These are phyloP conservation scores for Phytophthora cajani DNA, from an alignment of 352 stramenopile species.

Conservation along the genomic window DNA sequence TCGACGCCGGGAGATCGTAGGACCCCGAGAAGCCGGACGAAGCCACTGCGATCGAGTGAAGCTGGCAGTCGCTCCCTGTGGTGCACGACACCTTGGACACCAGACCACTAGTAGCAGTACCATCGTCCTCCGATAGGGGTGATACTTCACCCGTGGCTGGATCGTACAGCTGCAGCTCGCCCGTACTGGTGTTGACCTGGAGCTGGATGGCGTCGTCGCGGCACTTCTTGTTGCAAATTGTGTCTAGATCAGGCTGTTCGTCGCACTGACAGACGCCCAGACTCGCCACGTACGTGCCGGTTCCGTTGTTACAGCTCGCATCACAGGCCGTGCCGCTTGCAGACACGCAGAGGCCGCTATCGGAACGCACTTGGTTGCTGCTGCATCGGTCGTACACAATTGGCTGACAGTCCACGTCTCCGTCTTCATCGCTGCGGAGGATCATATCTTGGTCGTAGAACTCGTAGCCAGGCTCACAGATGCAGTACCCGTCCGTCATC, in stretches of 20 bases:
- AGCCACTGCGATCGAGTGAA: conserved; percentile 61
- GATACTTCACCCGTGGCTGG: conserved; percentile 40
- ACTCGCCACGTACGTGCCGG: conserved; percentile 76
- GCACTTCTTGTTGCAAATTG: conserved; percentile 84
- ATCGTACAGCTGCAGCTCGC: conserved; percentile 69
- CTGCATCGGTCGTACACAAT: conserved; percentile 91
- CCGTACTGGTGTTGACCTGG: conserved; percentile 63
- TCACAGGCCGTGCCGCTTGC: conserved; percentile 51
- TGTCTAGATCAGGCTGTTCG: conserved; percentile 71
- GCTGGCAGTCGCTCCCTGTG: conserved; percentile 44
- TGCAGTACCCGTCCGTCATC: conserved; percentile 90
- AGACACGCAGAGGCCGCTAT: conserved; percentile 71
- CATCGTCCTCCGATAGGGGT: conserved; percentile 24
- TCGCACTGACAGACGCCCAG: conserved; percentile 91
- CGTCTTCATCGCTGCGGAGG: conserved; percentile 83
- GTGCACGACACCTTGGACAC: conserved; percentile 64
- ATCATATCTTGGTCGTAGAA: conserved; percentile 91
- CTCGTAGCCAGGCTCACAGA: conserved; percentile 91
- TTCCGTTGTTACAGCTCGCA: conserved; percentile 69
- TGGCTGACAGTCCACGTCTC: conserved; percentile 90
- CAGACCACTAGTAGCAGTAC: conserved; percentile 26
- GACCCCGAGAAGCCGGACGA: conserved; percentile 66
- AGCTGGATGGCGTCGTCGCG: conserved; percentile 56
- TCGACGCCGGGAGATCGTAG: conserved; percentile 53
- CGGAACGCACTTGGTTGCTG: conserved; percentile 73